These are phyloP conservation scores for Fusarium sp. DNA, from an alignment of 2,329 filamentous ascomycete species.

Conservation along the genomic window DNA sequence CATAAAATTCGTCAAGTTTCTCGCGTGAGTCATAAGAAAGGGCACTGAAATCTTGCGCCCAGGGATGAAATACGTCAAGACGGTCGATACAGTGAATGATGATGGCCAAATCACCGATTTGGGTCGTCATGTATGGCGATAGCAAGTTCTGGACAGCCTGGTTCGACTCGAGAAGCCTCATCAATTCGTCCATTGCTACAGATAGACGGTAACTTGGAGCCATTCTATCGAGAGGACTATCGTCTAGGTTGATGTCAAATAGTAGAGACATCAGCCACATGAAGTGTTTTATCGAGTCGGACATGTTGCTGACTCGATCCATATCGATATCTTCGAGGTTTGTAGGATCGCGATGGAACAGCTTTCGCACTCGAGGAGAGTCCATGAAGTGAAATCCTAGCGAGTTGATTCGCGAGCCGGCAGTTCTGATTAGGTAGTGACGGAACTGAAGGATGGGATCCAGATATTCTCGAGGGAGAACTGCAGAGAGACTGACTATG, in stretches of 20 bases:
- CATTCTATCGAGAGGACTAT: constrained; percentile 51
- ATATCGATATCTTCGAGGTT: too few species aligned
- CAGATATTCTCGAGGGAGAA: constrained; percentile 51
- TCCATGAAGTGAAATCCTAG: constrained; percentile 30
- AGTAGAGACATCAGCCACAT: background rate
- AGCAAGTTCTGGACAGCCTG: constrained; percentile 51
- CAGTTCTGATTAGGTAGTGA: constrained; percentile 44
- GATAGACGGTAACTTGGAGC: constrained; percentile 49
- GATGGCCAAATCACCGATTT: constrained; percentile 60
- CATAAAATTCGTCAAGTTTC: constrained; percentile 46
- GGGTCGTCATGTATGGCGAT: constrained; percentile 49
- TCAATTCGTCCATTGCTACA: constrained; percentile 60
- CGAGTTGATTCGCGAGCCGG: too few species aligned
- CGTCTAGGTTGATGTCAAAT: constrained; percentile 32
- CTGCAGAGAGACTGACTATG: constrained; percentile 46
- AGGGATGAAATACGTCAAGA: constrained; percentile 60
- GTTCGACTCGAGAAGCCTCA: constrained; percentile 56
- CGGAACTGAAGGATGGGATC: constrained; percentile 55
- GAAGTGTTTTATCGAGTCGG: too few species aligned
- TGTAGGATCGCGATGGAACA: too few species aligned
- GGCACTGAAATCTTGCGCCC: constrained; percentile 54
- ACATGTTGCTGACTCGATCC: too few species aligned
- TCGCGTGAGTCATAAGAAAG: too few species aligned
- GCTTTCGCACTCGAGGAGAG: constrained; percentile 55
- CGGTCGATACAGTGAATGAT: constrained; percentile 57